Evolutionary conservation across 306 rosid species (phyloP).

Genomic region (Benincasa hispida): DNA sequence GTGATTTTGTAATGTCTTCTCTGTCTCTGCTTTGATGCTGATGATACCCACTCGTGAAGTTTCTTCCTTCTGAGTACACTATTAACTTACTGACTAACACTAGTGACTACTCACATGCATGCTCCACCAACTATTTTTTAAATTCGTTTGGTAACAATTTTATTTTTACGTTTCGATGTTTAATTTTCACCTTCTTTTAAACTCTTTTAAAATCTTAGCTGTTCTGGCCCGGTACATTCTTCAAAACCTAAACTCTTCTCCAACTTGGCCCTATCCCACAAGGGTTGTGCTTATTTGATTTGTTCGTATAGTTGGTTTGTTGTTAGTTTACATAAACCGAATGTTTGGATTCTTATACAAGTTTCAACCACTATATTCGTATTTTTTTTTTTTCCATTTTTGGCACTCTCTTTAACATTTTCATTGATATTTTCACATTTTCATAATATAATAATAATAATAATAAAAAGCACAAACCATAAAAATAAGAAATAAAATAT

Average conservation of each 20-base stretch:
- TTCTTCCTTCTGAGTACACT: not conserved
- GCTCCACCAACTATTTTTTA: not conserved
- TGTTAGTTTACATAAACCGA: not conserved
- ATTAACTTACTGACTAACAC: not conserved
- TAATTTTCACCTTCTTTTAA: not conserved
- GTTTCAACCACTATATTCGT: too few species aligned
- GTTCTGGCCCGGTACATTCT: not conserved
- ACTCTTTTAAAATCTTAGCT: not conserved
- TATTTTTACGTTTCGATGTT: not conserved
- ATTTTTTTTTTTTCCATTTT: not conserved
- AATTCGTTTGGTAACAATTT: not conserved
- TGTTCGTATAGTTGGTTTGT: not conserved
- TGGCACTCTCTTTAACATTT: too few species aligned
- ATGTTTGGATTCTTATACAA: not conserved
- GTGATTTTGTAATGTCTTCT: not conserved
- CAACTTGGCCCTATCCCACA: not conserved
- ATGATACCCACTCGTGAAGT: constrained; percentile 5
- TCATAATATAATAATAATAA: too few species aligned
- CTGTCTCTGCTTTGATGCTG: not conserved
- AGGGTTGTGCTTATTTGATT: not conserved
- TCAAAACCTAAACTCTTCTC: not conserved
- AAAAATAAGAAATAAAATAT: too few species aligned
- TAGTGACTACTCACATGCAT: not conserved
- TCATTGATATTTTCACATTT: too few species aligned
- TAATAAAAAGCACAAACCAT: too few species aligned